Evolutionary conservation across 352 stramenopile genomes (phyloP).

Genomic region (Sclerospora graminicola): DNA sequence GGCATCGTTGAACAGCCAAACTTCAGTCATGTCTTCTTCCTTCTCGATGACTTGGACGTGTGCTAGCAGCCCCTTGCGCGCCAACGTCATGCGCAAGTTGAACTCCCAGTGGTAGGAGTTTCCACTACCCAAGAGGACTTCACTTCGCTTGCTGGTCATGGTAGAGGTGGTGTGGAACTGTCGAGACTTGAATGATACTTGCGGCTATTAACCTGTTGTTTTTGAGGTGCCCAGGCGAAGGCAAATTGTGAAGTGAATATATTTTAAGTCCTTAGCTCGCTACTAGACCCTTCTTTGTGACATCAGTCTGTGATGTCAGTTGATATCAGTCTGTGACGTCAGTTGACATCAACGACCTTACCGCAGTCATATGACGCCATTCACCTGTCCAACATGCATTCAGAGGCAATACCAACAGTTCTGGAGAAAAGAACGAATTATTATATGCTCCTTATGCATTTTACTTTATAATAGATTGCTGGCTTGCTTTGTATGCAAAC

Average conservation of each 20-base stretch:
- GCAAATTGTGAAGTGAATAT: background rate
- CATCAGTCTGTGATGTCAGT: too few relatives aligned
- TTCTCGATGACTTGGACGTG: background rate
- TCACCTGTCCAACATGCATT: too few relatives aligned
- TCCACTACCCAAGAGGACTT: background rate
- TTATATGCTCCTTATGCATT: too few relatives aligned
- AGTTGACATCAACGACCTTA: too few relatives aligned
- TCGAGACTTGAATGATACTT: background rate
- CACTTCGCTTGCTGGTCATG: background rate
- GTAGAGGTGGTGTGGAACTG: background rate
- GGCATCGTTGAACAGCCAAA: background rate
- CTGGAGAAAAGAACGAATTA: too few relatives aligned
- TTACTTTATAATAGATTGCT: too few relatives aligned
- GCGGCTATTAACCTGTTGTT: background rate
- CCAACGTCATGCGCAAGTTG: background rate
- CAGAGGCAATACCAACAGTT: too few relatives aligned
- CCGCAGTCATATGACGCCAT: too few relatives aligned
- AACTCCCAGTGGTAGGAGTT: background rate
- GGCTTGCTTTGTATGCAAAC: too few relatives aligned
- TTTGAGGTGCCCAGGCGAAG: background rate
- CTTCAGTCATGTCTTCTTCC: background rate
- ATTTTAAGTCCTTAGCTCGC: background rate
- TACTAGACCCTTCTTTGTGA: background rate
- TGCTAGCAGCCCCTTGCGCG: background rate
- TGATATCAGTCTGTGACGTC: too few relatives aligned